These are phyloP conservation scores for Casuarina equisetifolia DNA, from an alignment of 306 rosid genomes.

Conservation along the genomic window DNA sequence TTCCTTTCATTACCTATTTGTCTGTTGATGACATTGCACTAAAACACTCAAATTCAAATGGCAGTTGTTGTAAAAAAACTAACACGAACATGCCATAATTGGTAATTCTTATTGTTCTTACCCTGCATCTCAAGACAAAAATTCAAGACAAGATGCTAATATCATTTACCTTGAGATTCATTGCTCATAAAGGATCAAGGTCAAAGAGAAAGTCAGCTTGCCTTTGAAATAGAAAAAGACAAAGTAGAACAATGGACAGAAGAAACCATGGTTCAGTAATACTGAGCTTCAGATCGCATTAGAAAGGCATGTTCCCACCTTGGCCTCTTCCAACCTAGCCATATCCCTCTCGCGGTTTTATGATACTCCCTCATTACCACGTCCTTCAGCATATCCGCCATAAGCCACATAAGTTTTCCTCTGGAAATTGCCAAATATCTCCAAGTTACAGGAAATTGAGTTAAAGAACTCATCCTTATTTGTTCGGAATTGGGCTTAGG, in stretches of 20 bases:
- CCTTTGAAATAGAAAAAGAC: slow-evolving; percentile 4
- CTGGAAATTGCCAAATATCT: slow-evolving; percentile 60
- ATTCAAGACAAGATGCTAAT: slow-evolving; percentile 17
- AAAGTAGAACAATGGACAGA: not conserved
- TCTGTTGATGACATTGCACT: slow-evolving; percentile 18
- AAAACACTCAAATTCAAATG: slow-evolving; percentile 22
- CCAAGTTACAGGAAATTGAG: slow-evolving; percentile 60
- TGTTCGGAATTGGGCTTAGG: no score
- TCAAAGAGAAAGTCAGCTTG: slow-evolving; percentile 11
- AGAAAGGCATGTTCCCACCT: slow-evolving; percentile 43
- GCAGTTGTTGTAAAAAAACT: slow-evolving; percentile 41
- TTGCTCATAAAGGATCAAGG: slow-evolving; percentile 13
- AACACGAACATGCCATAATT: slow-evolving; percentile 40
- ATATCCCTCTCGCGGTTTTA: slow-evolving; percentile 51
- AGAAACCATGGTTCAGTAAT: slow-evolving; percentile 2
- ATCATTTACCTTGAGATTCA: slow-evolving; percentile 24
- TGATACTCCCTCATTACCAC: slow-evolving; percentile 42
- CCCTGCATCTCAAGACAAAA: slow-evolving; percentile 7
- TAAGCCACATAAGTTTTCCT: slow-evolving; percentile 42
- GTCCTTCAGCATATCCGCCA: slow-evolving; percentile 48
- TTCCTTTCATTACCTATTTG: not conserved
- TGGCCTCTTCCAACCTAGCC: slow-evolving; percentile 48
- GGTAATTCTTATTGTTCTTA: slow-evolving; percentile 24
- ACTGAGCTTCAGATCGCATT: slow-evolving; percentile 21
- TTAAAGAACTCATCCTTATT: slow-evolving; percentile 77